A percentile compares a stretch with the other conserved stretches of the same genome.
These are phyloP conservation scores for Oleoguttula mirabilis DNA, from an alignment of 495 filamentous ascomycete species.

Conservation along the genomic window DNA sequence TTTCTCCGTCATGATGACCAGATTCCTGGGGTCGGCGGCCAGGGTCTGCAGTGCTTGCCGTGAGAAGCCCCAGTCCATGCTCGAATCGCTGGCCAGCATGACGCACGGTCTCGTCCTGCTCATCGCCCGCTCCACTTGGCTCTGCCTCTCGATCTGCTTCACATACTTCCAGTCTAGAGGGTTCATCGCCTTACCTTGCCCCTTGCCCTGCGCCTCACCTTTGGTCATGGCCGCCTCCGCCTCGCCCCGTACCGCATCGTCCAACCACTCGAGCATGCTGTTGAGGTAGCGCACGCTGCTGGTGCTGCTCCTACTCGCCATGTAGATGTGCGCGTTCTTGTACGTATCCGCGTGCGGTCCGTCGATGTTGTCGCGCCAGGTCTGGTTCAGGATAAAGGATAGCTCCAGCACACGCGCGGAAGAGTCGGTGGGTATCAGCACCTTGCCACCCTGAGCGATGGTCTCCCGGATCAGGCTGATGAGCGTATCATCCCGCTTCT, in stretches of 20 bases:
- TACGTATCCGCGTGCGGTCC: constrained; percentile 43
- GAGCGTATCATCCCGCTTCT: constrained; percentile 73
- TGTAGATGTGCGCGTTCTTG: constrained; percentile 57
- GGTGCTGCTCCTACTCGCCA: constrained; percentile 67
- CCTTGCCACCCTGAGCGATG: constrained; percentile 72
- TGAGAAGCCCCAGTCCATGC: constrained; percentile 91
- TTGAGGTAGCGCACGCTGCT: constrained; percentile 77
- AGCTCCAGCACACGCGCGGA: constrained; percentile 89
- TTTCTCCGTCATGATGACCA: constrained; percentile 71
- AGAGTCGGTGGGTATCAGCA: constrained; percentile 89
- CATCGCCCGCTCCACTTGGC: constrained; percentile 55
- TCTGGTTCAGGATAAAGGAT: constrained; percentile 80
- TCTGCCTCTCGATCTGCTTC: constrained; percentile 63
- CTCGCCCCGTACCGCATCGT: constrained; percentile 78
- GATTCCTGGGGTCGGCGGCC: constrained; percentile 60
- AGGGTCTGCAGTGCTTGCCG: constrained; percentile 67
- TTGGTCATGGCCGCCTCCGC: constrained; percentile 58
- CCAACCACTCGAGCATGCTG: constrained; percentile 99
- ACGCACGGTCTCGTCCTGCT: constrained; percentile 43
- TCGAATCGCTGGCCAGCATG: constrained; percentile 81
- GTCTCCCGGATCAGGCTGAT: constrained; percentile 68
- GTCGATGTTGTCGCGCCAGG: constrained; percentile 63
- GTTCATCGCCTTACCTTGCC: constrained; percentile 17
- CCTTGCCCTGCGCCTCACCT: constrained; percentile 37
- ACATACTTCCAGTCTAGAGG: constrained; percentile 89